A percentile compares a stretch with the other conserved stretches of the same genome.
These are phyloP conservation scores for Turritis glabra DNA, from an alignment of 345 rosid genomes.

Conservation along the genomic window DNA sequence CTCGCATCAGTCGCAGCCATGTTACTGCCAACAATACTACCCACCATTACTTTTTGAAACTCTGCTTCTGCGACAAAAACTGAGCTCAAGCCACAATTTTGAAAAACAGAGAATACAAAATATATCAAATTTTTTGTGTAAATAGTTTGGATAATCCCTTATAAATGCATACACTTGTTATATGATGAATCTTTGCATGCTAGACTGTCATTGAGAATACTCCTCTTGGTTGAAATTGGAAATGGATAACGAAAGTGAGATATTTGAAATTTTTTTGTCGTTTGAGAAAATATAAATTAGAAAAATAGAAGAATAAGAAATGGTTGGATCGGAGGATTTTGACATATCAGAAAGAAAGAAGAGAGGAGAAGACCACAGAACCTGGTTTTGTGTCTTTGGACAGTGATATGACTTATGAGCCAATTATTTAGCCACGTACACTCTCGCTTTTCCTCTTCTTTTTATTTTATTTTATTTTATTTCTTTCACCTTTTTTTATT, in stretches of 20 bases:
- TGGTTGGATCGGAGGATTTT: conserved; percentile 35
- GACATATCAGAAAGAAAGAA: conserved; percentile 12
- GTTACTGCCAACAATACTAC: conserved; percentile 34
- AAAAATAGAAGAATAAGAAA: conserved; percentile 14
- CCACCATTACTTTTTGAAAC: conserved; percentile 21
- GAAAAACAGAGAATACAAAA: too few relatives aligned
- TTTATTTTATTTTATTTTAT: neutral
- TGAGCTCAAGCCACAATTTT: conserved; percentile 22
- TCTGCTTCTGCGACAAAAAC: conserved; percentile 25
- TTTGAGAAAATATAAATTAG: neutral
- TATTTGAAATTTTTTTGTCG: neutral
- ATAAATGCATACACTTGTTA: conserved; percentile 9
- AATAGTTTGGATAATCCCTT: conserved; percentile 18
- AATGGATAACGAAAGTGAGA: conserved; percentile 40
- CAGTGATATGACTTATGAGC: conserved; percentile 36
- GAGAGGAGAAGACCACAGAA: conserved; percentile 35
- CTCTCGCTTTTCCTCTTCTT: conserved; percentile 36
- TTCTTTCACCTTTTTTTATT: too few relatives aligned
- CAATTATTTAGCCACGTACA: conserved; percentile 41
- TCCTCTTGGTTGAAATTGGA: conserved; percentile 34
- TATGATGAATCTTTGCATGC: conserved; percentile 27
- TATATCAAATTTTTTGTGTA: too few relatives aligned
- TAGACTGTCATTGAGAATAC: conserved; percentile 30
- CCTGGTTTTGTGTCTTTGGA: conserved; percentile 11
- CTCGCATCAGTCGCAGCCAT: conserved; percentile 40